A percentile compares a stretch with the other conserved stretches of the same genome.
Evolutionary conservation across 257 asterid genomes (phyloP).

Genomic region (Solanum bulbocastanum): DNA sequence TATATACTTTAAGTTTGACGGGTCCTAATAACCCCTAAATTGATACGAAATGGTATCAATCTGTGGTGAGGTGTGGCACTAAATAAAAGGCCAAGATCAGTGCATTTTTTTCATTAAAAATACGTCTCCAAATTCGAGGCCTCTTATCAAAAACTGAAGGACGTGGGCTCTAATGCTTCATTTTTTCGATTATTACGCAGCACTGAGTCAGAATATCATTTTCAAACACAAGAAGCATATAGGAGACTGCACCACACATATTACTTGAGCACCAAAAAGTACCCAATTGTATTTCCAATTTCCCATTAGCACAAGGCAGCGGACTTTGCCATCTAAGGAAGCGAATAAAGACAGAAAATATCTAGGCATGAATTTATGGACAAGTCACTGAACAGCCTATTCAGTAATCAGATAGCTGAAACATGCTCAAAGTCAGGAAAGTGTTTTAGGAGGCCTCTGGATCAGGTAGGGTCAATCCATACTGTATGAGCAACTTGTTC

Average conservation of each 20-base stretch:
- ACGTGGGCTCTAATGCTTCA: background rate
- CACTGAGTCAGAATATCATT: background rate
- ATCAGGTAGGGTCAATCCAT: constrained; percentile 5
- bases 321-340: background rate
- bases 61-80: background rate
- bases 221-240: background rate
- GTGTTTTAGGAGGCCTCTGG: too few relatives aligned
- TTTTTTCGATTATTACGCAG: background rate
- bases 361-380: background rate
- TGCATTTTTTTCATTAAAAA: background rate
- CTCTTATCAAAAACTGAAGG: background rate
- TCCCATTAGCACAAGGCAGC: background rate
- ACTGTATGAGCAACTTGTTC: background rate
- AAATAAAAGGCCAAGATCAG: background rate
- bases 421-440: background rate
- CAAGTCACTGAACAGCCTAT: background rate
- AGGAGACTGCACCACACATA: background rate
- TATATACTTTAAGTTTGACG: background rate
- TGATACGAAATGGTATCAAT: background rate
- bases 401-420: background rate
- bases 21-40: background rate
- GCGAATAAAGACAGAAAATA: background rate
- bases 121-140: background rate
- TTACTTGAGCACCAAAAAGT: background rate
- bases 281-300: background rate